Evolutionary conservation across 352 stramenopile species (phyloP), one percentile per base, ranked within the genome.

Genomic region (Ophiocytium majus): DNA sequence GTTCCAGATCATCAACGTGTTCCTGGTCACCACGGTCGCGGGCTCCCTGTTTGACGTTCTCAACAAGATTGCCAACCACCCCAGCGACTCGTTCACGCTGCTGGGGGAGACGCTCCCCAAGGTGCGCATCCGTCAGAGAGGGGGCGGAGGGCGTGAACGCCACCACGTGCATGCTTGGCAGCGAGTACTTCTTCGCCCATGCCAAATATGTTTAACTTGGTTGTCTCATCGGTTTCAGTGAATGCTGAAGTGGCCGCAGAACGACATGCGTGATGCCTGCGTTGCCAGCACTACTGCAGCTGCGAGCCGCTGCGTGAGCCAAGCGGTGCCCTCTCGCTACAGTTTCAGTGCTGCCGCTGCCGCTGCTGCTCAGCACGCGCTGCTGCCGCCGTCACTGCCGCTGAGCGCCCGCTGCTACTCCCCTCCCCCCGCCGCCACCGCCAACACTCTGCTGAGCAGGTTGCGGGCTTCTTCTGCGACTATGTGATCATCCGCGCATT

Each of bases 1-100:
- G 33, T 90, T 90, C 82, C 86, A 94, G 89, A 90, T 94, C 31
- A 34, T 94, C 5, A 94, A 95, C 88, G 90, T 94, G 9, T 93
- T 95, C 86, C 92, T 95, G 75, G 92, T 94, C 0, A 94, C 91
- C 10, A 92, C 91, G 0, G 92, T 95, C 90, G 92, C 92, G 43
- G 92, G 91, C 19, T 93, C 91, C 9, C 90, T 94, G 34, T 93
- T 95, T 36, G 83, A 87, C 63, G 83, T 85, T 37, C 63, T 87
- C n/a, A 81, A 79, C 35, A 32, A 81, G 81, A 32, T 87, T 50
- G 64, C 83, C 19, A 75, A 87, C 63, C 50, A 87, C n/a, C 83
- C 83, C 19, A 76, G 64, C n/a, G 81, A 83, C 19, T 32, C 83
- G 0, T 87, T 87, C 78, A 87, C 79, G n/a, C 50, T 87, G 19